phyloP scores from a whole-genome alignment of 371 early-diverging fungal species.

The Mortierella sp. region DNA sequence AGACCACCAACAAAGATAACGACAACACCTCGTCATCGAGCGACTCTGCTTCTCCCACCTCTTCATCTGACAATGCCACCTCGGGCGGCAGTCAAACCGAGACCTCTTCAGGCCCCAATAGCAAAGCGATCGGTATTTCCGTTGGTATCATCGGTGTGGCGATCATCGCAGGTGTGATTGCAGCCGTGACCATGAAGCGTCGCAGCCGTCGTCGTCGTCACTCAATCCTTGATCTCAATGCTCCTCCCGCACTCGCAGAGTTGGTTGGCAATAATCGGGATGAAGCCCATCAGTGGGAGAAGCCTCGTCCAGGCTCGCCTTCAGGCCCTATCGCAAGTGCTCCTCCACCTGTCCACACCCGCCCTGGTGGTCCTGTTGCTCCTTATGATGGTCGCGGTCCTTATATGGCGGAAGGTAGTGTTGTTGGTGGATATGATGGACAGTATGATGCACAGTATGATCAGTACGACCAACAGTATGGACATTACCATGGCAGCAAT shows the following conservation, averaged over 20 bases:
- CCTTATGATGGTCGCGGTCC: neutral
- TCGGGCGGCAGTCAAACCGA: neutral
- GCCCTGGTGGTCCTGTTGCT: neutral
- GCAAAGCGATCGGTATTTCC: constrained; percentile 26
- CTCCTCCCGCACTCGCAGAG: constrained; percentile 13
- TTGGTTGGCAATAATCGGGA: neutral
- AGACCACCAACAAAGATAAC: neutral
- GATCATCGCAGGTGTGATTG: constrained; percentile 18
- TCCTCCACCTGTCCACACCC: no score
- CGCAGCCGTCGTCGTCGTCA: constrained; percentile 25
- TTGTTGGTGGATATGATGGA: no score
- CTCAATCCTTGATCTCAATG: constrained; percentile 7
- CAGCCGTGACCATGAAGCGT: constrained; percentile 38
- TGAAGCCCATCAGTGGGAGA: neutral
- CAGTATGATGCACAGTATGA: no score
- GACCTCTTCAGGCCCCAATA: constrained; percentile 17
- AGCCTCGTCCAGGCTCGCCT: neutral
- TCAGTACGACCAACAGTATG: no score
- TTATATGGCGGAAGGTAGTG: neutral
- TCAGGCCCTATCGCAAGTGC: neutral
- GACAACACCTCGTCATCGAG: constrained; percentile 13
- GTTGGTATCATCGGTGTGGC: constrained; percentile 39
- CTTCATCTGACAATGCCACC: constrained; percentile 15
- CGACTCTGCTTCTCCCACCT: neutral
- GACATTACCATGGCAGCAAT: no score